Evolutionary conservation across 352 stramenopile genomes (phyloP).

Genomic region (Phytophthora melonis): DNA sequence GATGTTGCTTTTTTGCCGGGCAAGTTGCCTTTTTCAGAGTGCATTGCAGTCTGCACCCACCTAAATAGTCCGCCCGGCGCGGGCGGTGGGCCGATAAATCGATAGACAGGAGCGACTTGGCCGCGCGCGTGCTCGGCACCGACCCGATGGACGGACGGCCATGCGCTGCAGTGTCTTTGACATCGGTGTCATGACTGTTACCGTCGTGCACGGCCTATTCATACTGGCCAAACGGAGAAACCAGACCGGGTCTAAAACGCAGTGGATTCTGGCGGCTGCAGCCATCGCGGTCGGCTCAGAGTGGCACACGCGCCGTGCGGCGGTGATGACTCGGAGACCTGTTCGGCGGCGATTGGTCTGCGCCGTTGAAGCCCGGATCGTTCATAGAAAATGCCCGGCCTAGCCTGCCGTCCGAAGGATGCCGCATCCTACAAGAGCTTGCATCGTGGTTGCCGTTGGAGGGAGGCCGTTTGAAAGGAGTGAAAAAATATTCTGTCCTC

Average conservation of each 20-base stretch:
- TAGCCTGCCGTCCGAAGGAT: too few relatives aligned
- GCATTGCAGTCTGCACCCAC: too few relatives aligned
- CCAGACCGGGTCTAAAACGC: not conserved
- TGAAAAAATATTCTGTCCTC: too few relatives aligned
- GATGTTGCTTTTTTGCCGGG: not conserved
- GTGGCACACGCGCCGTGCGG: not conserved
- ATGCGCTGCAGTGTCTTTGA: not conserved
- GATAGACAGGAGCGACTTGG: not conserved
- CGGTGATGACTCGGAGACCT: slow-evolving; percentile 1
- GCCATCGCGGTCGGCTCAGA: too few relatives aligned
- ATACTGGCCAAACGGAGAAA: too few relatives aligned
- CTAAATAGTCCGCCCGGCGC: too few relatives aligned
- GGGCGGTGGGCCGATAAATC: not conserved
- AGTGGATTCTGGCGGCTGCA: not conserved
- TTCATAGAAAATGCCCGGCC: slow-evolving; percentile 16
- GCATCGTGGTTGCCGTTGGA: too few relatives aligned
- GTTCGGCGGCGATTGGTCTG: slow-evolving; percentile 6
- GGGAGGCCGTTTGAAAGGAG: too few relatives aligned
- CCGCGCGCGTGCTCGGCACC: too few relatives aligned
- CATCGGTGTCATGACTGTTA: not conserved
- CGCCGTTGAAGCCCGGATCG: slow-evolving; percentile 3
- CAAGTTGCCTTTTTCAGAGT: not conserved
- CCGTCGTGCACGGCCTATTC: too few relatives aligned
- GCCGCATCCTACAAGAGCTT: too few relatives aligned
- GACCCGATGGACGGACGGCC: not conserved